These are phyloP conservation scores for Capniomyces stellatus DNA, from an alignment of 371 early-diverging fungal species.

Conservation along the genomic window DNA sequence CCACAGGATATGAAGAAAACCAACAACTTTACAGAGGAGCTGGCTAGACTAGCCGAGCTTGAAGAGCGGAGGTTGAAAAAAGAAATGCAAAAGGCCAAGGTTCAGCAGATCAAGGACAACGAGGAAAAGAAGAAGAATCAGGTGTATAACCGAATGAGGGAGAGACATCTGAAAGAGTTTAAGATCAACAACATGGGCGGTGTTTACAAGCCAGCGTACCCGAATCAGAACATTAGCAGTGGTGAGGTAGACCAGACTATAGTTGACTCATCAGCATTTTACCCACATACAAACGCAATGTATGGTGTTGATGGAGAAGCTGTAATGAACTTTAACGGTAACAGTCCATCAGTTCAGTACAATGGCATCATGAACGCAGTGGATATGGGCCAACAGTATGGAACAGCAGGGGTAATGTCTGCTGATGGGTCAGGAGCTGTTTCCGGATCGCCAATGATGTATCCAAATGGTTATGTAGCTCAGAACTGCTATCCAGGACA, in stretches of 20 bases:
- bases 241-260: not conserved
- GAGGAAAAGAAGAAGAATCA: conserved; percentile 1
- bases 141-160: conserved; percentile 1
- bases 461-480: no score
- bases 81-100: conserved; percentile 2
- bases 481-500: no score
- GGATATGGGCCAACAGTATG: not conserved
- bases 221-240: not conserved
- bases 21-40: not conserved
- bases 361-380: not conserved
- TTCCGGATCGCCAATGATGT: no score
- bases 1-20: conserved; percentile 2
- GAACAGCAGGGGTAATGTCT: no score
- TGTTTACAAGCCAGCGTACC: conserved; percentile 2
- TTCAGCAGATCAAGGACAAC: not conserved
- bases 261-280: not conserved
- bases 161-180: conserved; percentile 1
- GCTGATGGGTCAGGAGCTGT: no score
- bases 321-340: not conserved
- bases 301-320: not conserved
- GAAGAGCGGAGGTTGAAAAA: conserved; percentile 3
- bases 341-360: not conserved
- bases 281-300: not conserved
- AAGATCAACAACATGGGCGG: conserved; percentile 3
- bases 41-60: not conserved